Base-by-base conservation (phyloP, 768 basidiomycete species). In the Russula foetens region DNA sequence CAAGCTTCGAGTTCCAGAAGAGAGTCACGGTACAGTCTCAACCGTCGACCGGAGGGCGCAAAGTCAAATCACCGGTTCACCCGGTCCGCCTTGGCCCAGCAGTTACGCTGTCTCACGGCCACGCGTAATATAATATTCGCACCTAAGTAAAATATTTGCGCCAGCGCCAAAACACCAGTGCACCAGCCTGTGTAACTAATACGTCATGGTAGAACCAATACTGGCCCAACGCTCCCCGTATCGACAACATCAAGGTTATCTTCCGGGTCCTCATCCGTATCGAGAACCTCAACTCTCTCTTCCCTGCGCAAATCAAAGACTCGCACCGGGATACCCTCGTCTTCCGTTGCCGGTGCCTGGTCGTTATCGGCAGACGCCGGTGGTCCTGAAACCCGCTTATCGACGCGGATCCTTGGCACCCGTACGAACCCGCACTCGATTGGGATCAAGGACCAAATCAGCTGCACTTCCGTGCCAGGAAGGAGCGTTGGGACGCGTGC, bases 391-490 rank as follows among this genome's bases (percentile, higher is more conserved):
- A 46, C 55, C 17, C 87, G 74, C 56, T 81, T 76, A 39, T 81
- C 74, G 26, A 91, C 82, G 68, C 75, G 80, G 64, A 92, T 78
- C 24, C 74, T 72, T 17, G 90, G 90, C 23, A 88, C 67, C 62
- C 70, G 77, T 50, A 86, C 74, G 64, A 81, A 75, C 35, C 90
- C 90, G 70, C 88, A 90, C 60, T 88, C 86, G 41, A 91, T 71
- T 1, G 90, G 87, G 29, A 90, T 79, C 33, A 91, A 69, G 29
- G 78, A 80, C 87, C 89, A 92, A 11, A 73, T 72, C 23, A 92
- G 53, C 59, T 71, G 77, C 65, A 84, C 84, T 70, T 91, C 89
- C 28, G 77, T 75, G 6, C 85, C 85, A 0, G 92, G 87, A 45
- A 90, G 75, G n/a, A 98, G 74, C 47, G 87, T 73, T 2, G 90